Evolutionary conservation across 2,329 filamentous ascomycete species (phyloP).

Genomic region (Arthrobotrys megalospora): DNA sequence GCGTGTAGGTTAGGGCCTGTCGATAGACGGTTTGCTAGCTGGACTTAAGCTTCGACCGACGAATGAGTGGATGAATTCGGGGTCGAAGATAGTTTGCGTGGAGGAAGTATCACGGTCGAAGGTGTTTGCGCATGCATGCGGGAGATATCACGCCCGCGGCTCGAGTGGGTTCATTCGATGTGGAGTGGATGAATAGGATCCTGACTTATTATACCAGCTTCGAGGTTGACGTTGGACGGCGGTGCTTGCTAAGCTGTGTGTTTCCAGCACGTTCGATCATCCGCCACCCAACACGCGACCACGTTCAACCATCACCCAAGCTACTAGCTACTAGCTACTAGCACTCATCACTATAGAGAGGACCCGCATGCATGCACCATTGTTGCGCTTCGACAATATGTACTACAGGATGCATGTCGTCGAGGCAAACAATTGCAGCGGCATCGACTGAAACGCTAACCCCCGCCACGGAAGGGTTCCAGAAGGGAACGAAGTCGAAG

Average conservation of each 20-base stretch:
- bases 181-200: constrained; percentile 2
- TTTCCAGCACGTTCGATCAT: constrained; percentile 59
- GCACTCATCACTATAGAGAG: too few species aligned
- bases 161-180: background rate
- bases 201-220: constrained; percentile 2
- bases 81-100: background rate
- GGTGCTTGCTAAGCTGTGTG: constrained; percentile 55
- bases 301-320: background rate
- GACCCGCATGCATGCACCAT: background rate
- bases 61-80: background rate
- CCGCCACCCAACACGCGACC: constrained; percentile 23
- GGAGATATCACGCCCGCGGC: constrained; percentile 1
- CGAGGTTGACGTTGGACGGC: background rate
- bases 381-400: background rate
- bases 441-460: constrained; percentile 4
- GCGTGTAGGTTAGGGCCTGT: background rate
- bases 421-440: constrained; percentile 5
- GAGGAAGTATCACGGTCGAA: background rate
- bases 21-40: background rate
- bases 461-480: constrained; percentile 32
- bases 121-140: constrained; percentile 24
- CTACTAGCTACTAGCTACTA: too few species aligned
- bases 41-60: too few species aligned
- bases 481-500: constrained; percentile 34
- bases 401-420: background rate